Percentiles rank a stretch among this genome's conserved stretches.
Evolutionary conservation across 1,139 yeast genomes (phyloP).

Genomic region (Blastobotrys aristatus): DNA sequence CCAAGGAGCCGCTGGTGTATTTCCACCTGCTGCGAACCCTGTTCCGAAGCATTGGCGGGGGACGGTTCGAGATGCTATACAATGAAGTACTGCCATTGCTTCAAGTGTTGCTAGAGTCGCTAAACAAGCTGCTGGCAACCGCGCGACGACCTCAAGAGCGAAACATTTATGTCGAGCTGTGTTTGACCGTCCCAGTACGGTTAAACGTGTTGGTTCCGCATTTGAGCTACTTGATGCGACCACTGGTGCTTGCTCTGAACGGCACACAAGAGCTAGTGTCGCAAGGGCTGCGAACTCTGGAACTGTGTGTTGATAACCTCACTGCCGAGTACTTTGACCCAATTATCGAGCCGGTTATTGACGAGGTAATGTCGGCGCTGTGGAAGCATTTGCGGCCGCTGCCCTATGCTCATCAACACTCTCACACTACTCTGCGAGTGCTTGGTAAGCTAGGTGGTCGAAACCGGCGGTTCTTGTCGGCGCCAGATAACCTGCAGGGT

Average conservation of each 20-base stretch:
- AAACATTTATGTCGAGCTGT: conserved; percentile 88
- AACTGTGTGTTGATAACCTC: conserved; percentile 91
- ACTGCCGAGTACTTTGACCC: conserved; percentile 98
- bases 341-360: conserved; percentile 89
- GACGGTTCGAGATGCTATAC: conserved; percentile 85
- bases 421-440: conserved; percentile 90
- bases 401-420: conserved; percentile 86
- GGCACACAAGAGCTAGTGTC: conserved; percentile 89
- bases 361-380: conserved; percentile 86
- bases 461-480: conserved; percentile 76
- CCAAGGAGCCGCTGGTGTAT: conserved; percentile 87
- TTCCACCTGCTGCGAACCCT: conserved; percentile 83
- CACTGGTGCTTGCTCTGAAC: conserved; percentile 83
- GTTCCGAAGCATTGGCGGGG: conserved; percentile 94
- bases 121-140: conserved; percentile 75
- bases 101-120: conserved; percentile 78
- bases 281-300: conserved; percentile 91
- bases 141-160: conserved; percentile 87
- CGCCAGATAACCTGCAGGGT: conserved; percentile 59
- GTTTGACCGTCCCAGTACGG: conserved; percentile 93
- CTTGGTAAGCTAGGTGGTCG: conserved; percentile 96
- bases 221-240: conserved; percentile 78
- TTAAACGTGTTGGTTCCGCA: conserved; percentile 92
- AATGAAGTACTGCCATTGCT: conserved; percentile 88
- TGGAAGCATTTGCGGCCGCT: conserved; percentile 90